These are phyloP conservation scores for Tetragonia tetragonoides DNA, from an alignment of 148 eudicot species.

Conservation along the genomic window DNA sequence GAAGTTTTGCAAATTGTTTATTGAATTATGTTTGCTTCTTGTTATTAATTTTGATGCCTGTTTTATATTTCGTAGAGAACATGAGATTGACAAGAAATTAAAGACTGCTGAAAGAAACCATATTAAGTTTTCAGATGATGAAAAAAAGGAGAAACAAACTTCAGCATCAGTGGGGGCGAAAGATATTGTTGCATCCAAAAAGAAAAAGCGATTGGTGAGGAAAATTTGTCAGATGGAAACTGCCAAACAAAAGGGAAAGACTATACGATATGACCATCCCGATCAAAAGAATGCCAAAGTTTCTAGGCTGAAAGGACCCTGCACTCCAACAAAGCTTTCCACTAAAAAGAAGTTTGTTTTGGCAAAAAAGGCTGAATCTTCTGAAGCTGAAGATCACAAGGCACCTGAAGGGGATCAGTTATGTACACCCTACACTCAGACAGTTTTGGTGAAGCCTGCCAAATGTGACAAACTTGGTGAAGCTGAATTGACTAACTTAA, in stretches of 20 bases:
- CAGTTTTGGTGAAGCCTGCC: constrained; percentile 22
- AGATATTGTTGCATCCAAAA: not conserved
- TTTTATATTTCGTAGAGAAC: not conserved
- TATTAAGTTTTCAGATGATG: constrained; percentile 52
- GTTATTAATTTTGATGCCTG: not conserved
- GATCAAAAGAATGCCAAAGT: constrained; percentile 9
- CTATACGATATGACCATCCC: constrained; percentile 30
- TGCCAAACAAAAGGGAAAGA: too few species aligned
- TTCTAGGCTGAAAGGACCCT: not conserved
- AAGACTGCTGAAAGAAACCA: constrained; percentile 72
- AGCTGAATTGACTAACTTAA: constrained; percentile 19
- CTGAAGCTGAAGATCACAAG: constrained; percentile 21
- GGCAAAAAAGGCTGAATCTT: constrained; percentile 25
- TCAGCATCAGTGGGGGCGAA: too few species aligned
- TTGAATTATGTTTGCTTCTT: not conserved
- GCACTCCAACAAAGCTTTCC: constrained; percentile 22
- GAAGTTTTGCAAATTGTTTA: not conserved
- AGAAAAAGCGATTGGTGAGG: constrained; percentile 24
- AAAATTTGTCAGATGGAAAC: constrained; percentile 28
- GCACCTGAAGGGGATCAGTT: constrained; percentile 35
- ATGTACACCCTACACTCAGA: constrained; percentile 19
- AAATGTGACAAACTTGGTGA: not conserved
- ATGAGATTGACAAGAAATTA: constrained; percentile 29
- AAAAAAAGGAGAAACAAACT: constrained; percentile 1
- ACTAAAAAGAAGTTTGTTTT: constrained; percentile 24